Evolutionary conservation across 2,329 filamentous ascomycete genomes (phyloP), one percentile per base, ranked within the genome.

Genomic region (Colletotrichum brevisporum): DNA sequence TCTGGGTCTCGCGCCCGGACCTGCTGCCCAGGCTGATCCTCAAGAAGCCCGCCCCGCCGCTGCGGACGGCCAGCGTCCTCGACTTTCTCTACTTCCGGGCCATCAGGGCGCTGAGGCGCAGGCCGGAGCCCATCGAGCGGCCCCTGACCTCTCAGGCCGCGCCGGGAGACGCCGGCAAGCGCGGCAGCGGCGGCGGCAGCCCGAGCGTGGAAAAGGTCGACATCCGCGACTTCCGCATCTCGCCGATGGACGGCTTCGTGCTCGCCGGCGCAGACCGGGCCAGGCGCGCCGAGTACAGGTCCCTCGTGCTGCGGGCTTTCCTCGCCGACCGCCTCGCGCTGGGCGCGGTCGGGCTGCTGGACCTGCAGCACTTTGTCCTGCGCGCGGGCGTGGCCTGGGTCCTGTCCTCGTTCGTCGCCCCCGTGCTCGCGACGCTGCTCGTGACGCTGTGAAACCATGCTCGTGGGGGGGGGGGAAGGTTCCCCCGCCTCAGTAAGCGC

Each of bases 1-100:
- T 91, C 8, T 86, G 83, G 79, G 78, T 91, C 10, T 88, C 89
- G 6, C 83, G 83, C 13, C 85, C 87, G 1, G 82, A 88, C 13
- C 73, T 88, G 2, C 77, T 92, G 10, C 80, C 82, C 18, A 79
- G 79, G 39, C 73, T 85, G 8, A 80, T 85, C 31, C 72, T 84
- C 48, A 83, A 83, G 72, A 82, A 78, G 51, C 76, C 77, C 1
- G 72, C 79, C 3, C 75, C 78, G 5, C 74, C 79, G 5, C 72
- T 85, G 31, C 74, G 79, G 24, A 75, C 78, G 4, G 73, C 76
- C 1, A 81, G 71, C 31, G 66, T 79, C 9, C n/a, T 75, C 5
- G 83, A 86, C 48, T 84, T 78, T 71, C 26, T 76, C 24, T 79
- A 66, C 61, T 86, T 86, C 74, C 82, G 79, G 63, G 69, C 79